Conservation (phyloP, 305 asterid genomes). For the Fraxinus albicans region DNA sequence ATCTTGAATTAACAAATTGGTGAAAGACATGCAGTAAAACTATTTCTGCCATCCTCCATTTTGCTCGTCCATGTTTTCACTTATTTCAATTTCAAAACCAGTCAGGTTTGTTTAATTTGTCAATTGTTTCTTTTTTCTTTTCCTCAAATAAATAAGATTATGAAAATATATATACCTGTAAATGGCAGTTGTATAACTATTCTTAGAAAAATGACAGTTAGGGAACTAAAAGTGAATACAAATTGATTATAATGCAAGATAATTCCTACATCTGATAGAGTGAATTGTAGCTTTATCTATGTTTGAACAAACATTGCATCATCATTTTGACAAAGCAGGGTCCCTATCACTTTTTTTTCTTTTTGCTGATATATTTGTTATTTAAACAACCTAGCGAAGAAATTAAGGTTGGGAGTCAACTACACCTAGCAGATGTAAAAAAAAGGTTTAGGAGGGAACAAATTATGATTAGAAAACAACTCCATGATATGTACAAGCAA, state of each 20-base stretch:
- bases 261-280: neutral
- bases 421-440: neutral
- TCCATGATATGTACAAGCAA: neutral
- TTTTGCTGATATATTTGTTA: neutral
- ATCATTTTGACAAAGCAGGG: neutral
- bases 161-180: neutral
- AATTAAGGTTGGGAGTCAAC: neutral
- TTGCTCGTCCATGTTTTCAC: no score
- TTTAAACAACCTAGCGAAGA: neutral
- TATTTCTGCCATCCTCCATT: no score
- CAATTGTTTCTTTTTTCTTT: no score
- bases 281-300: neutral
- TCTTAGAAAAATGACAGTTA: neutral
- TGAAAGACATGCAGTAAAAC: no score
- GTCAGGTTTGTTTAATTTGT: no score
- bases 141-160: no score
- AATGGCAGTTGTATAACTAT: neutral
- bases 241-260: neutral
- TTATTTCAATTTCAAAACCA: no score
- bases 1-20: no score
- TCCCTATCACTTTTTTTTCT: neutral
- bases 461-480: neutral
- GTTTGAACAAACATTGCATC: neutral
- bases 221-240: neutral
- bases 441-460: neutral